These are phyloP conservation scores for Thermomyces lanuginosus DNA, from an alignment of 2,329 filamentous ascomycete species.

Conservation along the genomic window DNA sequence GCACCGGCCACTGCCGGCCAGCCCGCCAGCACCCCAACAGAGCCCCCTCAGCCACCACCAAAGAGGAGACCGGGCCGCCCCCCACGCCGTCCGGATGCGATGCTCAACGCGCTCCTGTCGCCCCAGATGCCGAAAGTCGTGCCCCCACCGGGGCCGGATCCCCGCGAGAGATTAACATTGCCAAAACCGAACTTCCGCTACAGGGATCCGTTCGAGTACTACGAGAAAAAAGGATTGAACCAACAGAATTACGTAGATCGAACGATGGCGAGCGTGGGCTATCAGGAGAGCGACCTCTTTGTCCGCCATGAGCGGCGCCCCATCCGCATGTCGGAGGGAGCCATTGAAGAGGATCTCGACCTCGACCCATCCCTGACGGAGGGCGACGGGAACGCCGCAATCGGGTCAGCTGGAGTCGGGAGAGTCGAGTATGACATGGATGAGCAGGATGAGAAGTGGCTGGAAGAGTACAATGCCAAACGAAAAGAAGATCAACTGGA, in stretches of 20 bases:
- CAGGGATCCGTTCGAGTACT: slow-evolving; percentile 32
- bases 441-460: slow-evolving; percentile 94
- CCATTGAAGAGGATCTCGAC: slow-evolving; percentile 48
- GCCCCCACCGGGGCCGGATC: slow-evolving; percentile 34
- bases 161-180: slow-evolving; percentile 32
- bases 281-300: slow-evolving; percentile 87
- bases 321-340: slow-evolving; percentile 45
- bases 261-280: slow-evolving; percentile 88
- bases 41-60: slow-evolving; percentile 26
- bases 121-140: slow-evolving; percentile 39
- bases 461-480: slow-evolving; percentile 65
- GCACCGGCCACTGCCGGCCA: slow-evolving; percentile 14
- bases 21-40: slow-evolving; percentile 28
- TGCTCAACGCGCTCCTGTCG: slow-evolving; percentile 43
- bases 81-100: slow-evolving; percentile 44
- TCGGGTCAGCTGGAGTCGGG: slow-evolving; percentile 43
- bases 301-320: slow-evolving; percentile 58
- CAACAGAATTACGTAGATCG: slow-evolving; percentile 88
- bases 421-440: slow-evolving; percentile 99
- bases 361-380: slow-evolving; percentile 40
- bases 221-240: slow-evolving; percentile 67
- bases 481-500: slow-evolving; percentile 60
- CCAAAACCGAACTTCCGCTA: slow-evolving; percentile 33
- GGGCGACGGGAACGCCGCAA: slow-evolving; percentile 38
- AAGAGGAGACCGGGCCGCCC: slow-evolving; percentile 49